Evolutionary conservation across 2,329 filamentous ascomycete species (phyloP), one percentile per base, ranked within the genome.

Genomic region (Sphaerulina vaccinii): DNA sequence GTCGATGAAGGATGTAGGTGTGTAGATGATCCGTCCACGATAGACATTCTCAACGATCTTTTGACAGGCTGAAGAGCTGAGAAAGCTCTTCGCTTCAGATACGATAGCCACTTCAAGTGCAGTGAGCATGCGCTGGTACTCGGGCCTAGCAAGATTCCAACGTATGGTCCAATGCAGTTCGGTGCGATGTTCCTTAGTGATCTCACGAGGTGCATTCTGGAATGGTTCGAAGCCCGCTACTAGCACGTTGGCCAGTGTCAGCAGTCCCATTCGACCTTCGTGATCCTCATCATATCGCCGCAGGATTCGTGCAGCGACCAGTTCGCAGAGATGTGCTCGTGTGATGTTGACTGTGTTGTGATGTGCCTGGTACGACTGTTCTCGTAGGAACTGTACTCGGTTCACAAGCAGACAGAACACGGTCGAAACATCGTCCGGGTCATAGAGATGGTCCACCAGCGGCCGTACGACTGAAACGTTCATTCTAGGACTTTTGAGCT

Each of bases 391-490:
- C 65, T 90, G 86, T 27, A 84, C 82, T 11, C 88, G 81, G 64
- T 95, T 93, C 59, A 93, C 88, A 18, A 95, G 79, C 54, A 95
- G 73, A 67, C 88, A 92, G 68, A 92, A 93, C 9, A 93, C 87
- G 49, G 91, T 84, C 1, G 88, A 92, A 33, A 91, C 84, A 72
- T 93, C 89, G 53, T 88, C 80, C 52, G 85, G 78, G 62, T 88
- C 84, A 66, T 90, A 93, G 7, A 92, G 79, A 66, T 88, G 86
- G 67, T 93, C 87, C n/a, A 93, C 87, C 21, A 93, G 73, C 1
- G 89, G 89, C 52, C 89, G 81, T 16, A 93, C 84, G 38, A 93
- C 85, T 1, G 86, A 79, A 44, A 88, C 80, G 66, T 93, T 93
- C 76, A 93, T 90, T 52, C 88, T 81, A 49, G 90, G 85, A 67